These are phyloP conservation scores for Hypericum perforatum DNA, from an alignment of 345 rosid species.

Conservation along the genomic window DNA sequence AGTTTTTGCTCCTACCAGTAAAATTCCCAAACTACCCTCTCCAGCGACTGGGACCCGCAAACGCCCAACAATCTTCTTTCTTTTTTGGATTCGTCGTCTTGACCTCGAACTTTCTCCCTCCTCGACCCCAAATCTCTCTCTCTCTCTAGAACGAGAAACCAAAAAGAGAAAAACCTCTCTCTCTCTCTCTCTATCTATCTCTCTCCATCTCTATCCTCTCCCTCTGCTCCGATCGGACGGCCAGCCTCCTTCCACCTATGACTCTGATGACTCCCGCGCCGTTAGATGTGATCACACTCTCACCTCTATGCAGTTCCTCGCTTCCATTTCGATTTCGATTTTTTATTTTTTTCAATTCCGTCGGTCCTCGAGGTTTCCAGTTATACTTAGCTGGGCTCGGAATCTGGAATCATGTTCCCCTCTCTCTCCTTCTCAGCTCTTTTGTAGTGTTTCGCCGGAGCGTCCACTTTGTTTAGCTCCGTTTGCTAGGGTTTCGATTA, in stretches of 20 bases:
- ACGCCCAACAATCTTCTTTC: not conserved
- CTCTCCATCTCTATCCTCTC: too few species aligned
- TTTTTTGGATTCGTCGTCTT: too few species aligned
- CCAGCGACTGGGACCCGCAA: too few species aligned
- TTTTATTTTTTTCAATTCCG: not conserved
- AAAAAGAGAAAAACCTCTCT: not conserved
- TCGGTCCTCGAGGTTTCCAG: not conserved
- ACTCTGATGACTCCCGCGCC: constrained; percentile 6
- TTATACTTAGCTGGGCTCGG: not conserved
- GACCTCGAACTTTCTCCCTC: not conserved
- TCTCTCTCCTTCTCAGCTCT: not conserved
- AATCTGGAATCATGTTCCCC: not conserved
- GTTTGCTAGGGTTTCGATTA: too few species aligned
- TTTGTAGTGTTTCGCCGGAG: too few species aligned
- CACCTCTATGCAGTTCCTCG: not conserved
- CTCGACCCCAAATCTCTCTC: not conserved
- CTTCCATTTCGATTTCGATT: not conserved
- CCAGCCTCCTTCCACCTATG: not conserved
- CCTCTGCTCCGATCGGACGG: not conserved
- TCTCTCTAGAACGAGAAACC: not conserved
- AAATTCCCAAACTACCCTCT: not conserved
- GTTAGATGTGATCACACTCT: not conserved
- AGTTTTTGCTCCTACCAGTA: too few species aligned
- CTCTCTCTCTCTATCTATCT: not conserved
- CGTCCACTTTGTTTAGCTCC: too few species aligned